Evolutionary conservation across 352 stramenopile species (phyloP).

Genomic region (Globisporangium okanoganense): DNA sequence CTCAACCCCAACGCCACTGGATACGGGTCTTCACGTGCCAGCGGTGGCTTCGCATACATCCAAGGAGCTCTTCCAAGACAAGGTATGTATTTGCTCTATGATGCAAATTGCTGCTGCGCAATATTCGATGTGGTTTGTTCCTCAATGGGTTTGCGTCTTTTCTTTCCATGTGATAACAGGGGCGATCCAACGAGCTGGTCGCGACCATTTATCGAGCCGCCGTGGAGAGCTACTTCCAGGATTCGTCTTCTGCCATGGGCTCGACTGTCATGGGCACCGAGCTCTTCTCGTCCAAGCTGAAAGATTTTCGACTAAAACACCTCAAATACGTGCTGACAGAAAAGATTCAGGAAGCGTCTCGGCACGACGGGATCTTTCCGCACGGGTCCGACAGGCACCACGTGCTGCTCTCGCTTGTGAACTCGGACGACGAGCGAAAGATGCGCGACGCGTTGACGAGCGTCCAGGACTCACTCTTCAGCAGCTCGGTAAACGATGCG

Average conservation of each 20-base stretch:
- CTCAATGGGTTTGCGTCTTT: background rate
- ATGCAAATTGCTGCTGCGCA: background rate
- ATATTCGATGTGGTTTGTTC: background rate
- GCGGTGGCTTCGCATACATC: background rate
- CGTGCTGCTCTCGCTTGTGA: slow-evolving; percentile 35
- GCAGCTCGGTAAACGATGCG: slow-evolving; percentile 67
- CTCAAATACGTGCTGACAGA: slow-evolving; percentile 74
- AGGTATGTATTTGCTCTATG: slow-evolving; percentile 5
- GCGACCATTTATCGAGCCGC: slow-evolving; percentile 14
- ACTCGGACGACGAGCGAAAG: slow-evolving; percentile 41
- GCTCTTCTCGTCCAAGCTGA: slow-evolving; percentile 5
- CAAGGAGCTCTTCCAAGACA: slow-evolving; percentile 16
- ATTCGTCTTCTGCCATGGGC: background rate
- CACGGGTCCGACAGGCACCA: slow-evolving; percentile 65
- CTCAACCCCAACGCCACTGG: slow-evolving; percentile 9
- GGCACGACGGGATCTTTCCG: slow-evolving; percentile 65
- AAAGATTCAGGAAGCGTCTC: slow-evolving; percentile 67
- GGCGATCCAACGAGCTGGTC: background rate
- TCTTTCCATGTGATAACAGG: background rate
- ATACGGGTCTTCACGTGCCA: background rate
- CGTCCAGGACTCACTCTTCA: slow-evolving; percentile 67
- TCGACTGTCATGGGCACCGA: slow-evolving; percentile 3
- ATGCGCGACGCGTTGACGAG: slow-evolving; percentile 56
- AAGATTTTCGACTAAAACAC: slow-evolving; percentile 40
- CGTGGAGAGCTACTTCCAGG: slow-evolving; percentile 17